Conservation (phyloP, 2,329 filamentous ascomycete species). For the Phialophora expanda region DNA sequence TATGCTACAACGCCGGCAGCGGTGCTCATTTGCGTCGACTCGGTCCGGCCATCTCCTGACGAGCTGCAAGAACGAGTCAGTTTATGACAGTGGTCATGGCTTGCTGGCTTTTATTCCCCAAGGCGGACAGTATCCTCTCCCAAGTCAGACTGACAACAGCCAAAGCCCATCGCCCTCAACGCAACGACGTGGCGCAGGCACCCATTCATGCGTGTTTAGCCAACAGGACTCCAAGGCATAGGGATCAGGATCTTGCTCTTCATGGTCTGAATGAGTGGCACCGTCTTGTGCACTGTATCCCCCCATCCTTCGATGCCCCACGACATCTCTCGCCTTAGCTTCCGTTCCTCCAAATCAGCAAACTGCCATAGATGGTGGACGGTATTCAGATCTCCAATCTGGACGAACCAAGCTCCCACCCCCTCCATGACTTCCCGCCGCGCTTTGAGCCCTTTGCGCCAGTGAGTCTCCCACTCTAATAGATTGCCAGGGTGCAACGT, state of each 20-base stretch:
- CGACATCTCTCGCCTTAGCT: slow-evolving; percentile 86
- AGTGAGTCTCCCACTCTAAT: slow-evolving; percentile 98
- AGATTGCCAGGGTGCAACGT: slow-evolving; percentile 94
- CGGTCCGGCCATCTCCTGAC: neutral
- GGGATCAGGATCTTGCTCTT: slow-evolving; percentile 91
- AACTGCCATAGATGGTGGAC: slow-evolving; percentile 99
- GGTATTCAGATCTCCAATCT: slow-evolving; percentile 96
- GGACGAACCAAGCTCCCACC: slow-evolving; percentile 97
- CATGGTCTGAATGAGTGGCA: slow-evolving; percentile 95
- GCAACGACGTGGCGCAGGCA: neutral
- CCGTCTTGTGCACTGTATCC: slow-evolving; percentile 97
- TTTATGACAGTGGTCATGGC: neutral
- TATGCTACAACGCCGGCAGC: neutral
- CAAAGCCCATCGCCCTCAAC: neutral
- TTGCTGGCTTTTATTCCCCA: neutral
- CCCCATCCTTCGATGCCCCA: slow-evolving; percentile 96
- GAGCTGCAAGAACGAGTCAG: neutral
- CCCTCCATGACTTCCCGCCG: slow-evolving; percentile 98
- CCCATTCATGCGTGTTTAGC: slow-evolving; percentile 54
- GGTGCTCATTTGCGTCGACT: neutral
- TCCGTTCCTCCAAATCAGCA: slow-evolving; percentile 92
- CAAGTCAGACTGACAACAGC: neutral
- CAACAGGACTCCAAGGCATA: slow-evolving; percentile 95
- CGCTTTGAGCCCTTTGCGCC: slow-evolving; percentile 88
- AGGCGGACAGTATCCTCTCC: neutral